Evolutionary conservation across 768 basidiomycete genomes (phyloP), one percentile per base, ranked within the genome.

Genomic region (Tulasnella sp.): DNA sequence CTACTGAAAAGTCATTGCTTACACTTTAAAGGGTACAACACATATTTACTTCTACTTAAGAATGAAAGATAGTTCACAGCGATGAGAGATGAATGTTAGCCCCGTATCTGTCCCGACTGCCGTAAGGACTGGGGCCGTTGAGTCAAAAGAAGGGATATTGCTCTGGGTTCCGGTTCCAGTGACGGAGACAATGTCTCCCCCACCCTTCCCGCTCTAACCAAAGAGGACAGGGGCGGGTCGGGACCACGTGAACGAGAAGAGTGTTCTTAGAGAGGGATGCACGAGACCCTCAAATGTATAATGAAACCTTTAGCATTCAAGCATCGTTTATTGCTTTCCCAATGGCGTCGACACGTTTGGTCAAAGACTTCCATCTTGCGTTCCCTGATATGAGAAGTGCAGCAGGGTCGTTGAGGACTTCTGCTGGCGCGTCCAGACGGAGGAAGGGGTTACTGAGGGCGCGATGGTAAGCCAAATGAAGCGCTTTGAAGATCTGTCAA

Each of bases 91-190:
- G 42, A 21, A 57, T 78, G 73, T 77, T 19, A 62, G 75, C 87
- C 86, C 78, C 90, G 89, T 91, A 93, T 92, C 91, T 93, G 90
- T 93, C 90, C 80, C 83, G 85, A 75, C 75, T 73, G 74, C 73
- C 58, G 72, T 64, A 73, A 63, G 67, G 73, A 79, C 87, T 67
- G 60, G 70, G 72, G 75, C 73, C 80, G 73, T 81, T 82, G 82
- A 86, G 89, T 91, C 91, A 92, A 85, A 81, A 73, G 63, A 76
- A 84, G 77, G 87, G 82, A 74, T 75, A 50, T 41, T 63, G n/a
- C 19, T 38, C 15, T 49, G 50, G 19, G 43, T 9, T 22, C 31
- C 49, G 22, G n/a, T 46, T 29, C 48, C 11, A 15, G 27, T 43
- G 48, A 31, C 24, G 49, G 49, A 49, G 49, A 62, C 58, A 64